Evolutionary conservation across 495 filamentous ascomycete species (phyloP).

Genomic region (Trichodelitschia bisporula): DNA sequence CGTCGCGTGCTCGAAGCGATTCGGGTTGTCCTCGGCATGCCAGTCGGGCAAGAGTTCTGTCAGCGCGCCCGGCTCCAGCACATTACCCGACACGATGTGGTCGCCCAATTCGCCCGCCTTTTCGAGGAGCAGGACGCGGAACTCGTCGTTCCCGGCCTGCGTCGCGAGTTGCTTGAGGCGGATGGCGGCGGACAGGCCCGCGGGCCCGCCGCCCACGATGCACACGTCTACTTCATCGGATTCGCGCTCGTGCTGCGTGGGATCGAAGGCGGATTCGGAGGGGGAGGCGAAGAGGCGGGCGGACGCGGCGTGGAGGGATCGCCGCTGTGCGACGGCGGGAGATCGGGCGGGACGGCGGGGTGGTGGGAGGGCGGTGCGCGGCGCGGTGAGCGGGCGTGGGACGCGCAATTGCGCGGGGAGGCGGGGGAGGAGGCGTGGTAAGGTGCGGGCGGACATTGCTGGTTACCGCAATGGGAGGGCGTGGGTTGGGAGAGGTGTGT

Average conservation of each 20-base stretch:
- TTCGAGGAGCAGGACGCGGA: constrained; percentile 76
- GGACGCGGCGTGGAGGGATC: no score
- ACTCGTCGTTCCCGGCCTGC: constrained; percentile 86
- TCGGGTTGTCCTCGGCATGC: constrained; percentile 66
- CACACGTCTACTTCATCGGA: constrained; percentile 87
- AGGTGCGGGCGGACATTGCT: no score
- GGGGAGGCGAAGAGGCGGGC: constrained; percentile 1
- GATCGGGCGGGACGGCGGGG: no score
- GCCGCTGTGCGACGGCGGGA: no score
- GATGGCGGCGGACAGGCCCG: constrained; percentile 81
- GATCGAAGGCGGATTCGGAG: constrained; percentile 43
- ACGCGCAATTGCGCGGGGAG: no score
- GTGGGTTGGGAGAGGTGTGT: no score
- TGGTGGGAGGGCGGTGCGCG: no score
- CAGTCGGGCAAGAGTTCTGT: constrained; percentile 87
- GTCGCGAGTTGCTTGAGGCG: constrained; percentile 88
- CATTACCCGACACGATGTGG: constrained; percentile 88
- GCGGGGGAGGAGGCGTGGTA: no score
- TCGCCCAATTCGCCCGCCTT: constrained; percentile 91
- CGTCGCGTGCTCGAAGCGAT: constrained; percentile 61
- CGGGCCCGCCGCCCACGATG: constrained; percentile 86
- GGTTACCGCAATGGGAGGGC: no score
- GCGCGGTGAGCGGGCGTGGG: no score
- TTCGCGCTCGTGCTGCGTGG: constrained; percentile 52
- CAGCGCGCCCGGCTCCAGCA: constrained; percentile 73